A percentile compares a stretch with the other conserved stretches of the same genome.
Conservation (phyloP, 1,284 basidiomycete genomes). For the Apiotrichum gracile region DNA sequence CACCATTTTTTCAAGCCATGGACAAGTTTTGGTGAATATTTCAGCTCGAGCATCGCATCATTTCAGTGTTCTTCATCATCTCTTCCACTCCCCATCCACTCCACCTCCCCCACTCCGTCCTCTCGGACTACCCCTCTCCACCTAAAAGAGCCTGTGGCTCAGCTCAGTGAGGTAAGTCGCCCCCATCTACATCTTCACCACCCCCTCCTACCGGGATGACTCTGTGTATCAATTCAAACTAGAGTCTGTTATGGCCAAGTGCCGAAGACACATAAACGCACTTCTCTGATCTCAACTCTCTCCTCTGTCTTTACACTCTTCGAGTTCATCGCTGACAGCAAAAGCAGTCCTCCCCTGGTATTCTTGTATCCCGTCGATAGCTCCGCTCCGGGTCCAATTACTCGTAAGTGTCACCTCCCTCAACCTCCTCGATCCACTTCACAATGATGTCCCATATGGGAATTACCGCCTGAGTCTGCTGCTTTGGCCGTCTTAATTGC, state of each 20-base stretch:
- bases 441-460: conserved; percentile 45
- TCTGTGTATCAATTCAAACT: conserved; percentile 48
- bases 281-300: conserved; percentile 38
- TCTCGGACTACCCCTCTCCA: background rate
- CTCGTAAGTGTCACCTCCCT: conserved; percentile 8
- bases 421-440: background rate
- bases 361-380: background rate
- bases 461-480: conserved; percentile 47
- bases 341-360: background rate
- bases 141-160: conserved; percentile 7
- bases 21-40: background rate
- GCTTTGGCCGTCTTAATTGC: conserved; percentile 30
- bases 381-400: background rate
- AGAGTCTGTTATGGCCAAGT: conserved; percentile 48
- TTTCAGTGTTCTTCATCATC: background rate
- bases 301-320: background rate
- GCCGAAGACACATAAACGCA: conserved; percentile 48
- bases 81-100: background rate
- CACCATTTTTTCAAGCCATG: too few relatives aligned
- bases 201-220: conserved; percentile 35
- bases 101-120: background rate
- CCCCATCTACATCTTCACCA: background rate
- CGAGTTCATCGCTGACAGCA: background rate
- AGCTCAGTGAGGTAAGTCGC: conserved; percentile 9
- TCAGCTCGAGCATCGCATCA: background rate